A percentile compares a stretch with the other conserved stretches of the same genome.
These are phyloP conservation scores for Rhodotorula sp. DNA, from an alignment of 1,284 basidiomycete genomes.

Conservation along the genomic window DNA sequence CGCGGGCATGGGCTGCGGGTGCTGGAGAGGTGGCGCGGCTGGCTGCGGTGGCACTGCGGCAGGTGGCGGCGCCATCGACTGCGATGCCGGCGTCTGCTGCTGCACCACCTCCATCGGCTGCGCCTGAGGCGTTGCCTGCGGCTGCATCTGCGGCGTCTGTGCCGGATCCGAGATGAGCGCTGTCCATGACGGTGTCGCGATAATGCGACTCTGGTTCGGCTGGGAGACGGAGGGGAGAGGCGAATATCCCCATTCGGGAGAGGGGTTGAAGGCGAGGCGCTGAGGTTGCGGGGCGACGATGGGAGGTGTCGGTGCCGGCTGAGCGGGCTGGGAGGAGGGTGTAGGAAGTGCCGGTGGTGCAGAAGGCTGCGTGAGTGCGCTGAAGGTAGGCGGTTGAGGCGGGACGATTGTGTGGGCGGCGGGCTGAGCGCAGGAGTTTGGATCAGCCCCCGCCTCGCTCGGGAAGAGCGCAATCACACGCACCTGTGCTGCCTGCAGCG, in stretches of 20 bases:
- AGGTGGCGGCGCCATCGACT: not conserved
- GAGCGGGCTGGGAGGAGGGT: not conserved
- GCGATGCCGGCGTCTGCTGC: not conserved
- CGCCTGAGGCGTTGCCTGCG: not conserved
- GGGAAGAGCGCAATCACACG: not conserved
- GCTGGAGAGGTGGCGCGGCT: not conserved
- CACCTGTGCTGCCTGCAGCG: conserved; percentile 23
- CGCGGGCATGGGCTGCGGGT: not conserved
- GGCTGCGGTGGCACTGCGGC: not conserved
- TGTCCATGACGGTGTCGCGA: conserved; percentile 32
- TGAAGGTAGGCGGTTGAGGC: conserved; percentile 12
- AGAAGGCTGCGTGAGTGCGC: not conserved
- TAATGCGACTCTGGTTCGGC: conserved; percentile 23
- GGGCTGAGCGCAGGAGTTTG: not conserved
- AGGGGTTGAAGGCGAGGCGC: conserved; percentile 12
- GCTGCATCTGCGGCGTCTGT: not conserved
- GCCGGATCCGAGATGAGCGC: conserved; percentile 19
- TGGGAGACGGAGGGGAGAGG: conserved; percentile 2
- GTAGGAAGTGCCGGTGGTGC: not conserved
- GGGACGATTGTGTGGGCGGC: not conserved
- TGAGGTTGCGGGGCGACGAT: conserved; percentile 28
- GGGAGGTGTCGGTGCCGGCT: not conserved
- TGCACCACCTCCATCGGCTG: not conserved
- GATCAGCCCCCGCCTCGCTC: not conserved
- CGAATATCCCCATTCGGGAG: conserved; percentile 23